Evolutionary conservation across 768 basidiomycete genomes (phyloP).

Genomic region (Suillus lakei): DNA sequence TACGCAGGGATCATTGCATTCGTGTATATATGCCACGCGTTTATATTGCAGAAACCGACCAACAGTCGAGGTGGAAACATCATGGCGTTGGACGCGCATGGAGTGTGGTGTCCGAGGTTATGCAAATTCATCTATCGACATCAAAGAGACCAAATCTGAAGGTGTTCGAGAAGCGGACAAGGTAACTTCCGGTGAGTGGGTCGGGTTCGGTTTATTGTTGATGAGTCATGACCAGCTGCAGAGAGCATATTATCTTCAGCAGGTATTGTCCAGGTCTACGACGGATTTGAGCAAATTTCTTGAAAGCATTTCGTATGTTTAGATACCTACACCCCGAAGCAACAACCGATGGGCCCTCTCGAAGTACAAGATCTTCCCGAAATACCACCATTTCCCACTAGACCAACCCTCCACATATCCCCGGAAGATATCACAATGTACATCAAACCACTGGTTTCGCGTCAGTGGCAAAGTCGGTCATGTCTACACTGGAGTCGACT

Average conservation of each 20-base stretch:
- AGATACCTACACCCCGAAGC: constrained; percentile 8
- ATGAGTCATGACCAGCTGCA: not conserved
- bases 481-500: constrained; percentile 12
- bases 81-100: not conserved
- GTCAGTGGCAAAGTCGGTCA: constrained; percentile 31
- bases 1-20: not conserved
- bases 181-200: not conserved
- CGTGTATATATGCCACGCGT: not conserved
- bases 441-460: constrained; percentile 42
- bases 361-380: constrained; percentile 22
- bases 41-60: not conserved
- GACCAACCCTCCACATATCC: constrained; percentile 40
- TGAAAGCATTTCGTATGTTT: not conserved
- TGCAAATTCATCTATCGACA: not conserved
- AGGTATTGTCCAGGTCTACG: not conserved
- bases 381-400: constrained; percentile 32
- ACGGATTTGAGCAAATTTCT: no score
- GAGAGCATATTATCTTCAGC: not conserved
- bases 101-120: not conserved
- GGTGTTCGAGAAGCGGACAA: not conserved
- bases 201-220: not conserved
- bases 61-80: not conserved
- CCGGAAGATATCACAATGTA: constrained; percentile 37
- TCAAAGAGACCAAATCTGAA: not conserved
- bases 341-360: not conserved